Evolutionary conservation across 148 eudicot species (phyloP).

Genomic region (Rhododendron molle): DNA sequence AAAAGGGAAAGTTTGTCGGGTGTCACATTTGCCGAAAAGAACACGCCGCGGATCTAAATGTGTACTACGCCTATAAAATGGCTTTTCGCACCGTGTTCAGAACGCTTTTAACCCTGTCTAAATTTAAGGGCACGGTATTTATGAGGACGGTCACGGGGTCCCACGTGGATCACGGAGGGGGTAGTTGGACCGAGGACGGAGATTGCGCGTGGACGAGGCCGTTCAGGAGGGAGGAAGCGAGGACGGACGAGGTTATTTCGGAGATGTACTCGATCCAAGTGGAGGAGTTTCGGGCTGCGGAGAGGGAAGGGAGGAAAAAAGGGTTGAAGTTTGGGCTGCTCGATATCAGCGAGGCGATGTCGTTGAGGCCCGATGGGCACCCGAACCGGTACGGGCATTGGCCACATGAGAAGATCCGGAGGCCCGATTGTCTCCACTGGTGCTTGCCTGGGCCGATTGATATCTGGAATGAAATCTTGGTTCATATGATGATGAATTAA

Average conservation of each 20-base stretch:
- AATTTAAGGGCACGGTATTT: conserved; percentile 43
- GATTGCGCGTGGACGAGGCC: conserved; percentile 50
- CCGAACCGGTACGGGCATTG: conserved; percentile 12
- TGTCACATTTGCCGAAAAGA: conserved; percentile 40
- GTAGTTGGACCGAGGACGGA: conserved; percentile 57
- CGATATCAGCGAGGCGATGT: conserved; percentile 37
- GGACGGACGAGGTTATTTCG: conserved; percentile 26
- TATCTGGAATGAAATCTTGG: conserved; percentile 21
- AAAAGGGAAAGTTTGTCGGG: conserved; percentile 35
- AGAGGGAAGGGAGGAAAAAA: conserved; percentile 24
- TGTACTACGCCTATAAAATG: conserved; percentile 36
- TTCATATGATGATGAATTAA: conserved; percentile 6
- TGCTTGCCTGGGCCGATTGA: conserved; percentile 26
- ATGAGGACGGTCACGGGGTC: conserved; percentile 52
- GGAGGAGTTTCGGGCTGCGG: conserved; percentile 46
- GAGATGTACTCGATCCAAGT: conserved; percentile 47
- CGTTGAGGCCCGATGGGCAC: conserved; percentile 20
- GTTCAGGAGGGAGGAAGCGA: conserved; percentile 25
- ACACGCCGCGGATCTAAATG: conserved; percentile 21
- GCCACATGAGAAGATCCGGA: neutral
- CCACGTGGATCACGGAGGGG: conserved; percentile 40
- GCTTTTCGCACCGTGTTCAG: conserved; percentile 49
- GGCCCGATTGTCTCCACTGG: conserved; percentile 20
- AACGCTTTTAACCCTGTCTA: conserved; percentile 24
- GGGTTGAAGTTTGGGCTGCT: conserved; percentile 30